Conservation (phyloP, 805 yeast species). For the Nakazawaea wickerhamii region DNA sequence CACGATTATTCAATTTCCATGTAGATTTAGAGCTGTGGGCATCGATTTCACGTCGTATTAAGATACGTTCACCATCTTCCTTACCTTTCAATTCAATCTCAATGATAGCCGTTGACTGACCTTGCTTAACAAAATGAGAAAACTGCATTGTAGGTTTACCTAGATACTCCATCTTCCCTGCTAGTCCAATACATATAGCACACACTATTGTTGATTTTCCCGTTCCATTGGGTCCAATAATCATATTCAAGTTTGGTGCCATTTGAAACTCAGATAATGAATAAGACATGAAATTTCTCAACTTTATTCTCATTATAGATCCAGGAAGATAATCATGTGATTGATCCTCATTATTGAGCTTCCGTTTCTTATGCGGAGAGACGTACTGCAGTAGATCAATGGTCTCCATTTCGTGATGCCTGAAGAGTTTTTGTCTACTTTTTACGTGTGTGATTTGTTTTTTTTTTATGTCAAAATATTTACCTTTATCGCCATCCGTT, state of each 20-base stretch:
- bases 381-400: slow-evolving; percentile 12
- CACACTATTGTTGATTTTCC: slow-evolving; percentile 93
- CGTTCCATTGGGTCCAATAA: slow-evolving; percentile 94
- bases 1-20: slow-evolving; percentile 44
- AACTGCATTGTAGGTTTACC: slow-evolving; percentile 61
- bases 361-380: slow-evolving; percentile 18
- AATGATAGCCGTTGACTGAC: slow-evolving; percentile 39
- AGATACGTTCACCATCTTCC: slow-evolving; percentile 28
- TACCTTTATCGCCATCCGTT: no score
- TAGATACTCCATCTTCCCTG: slow-evolving; percentile 68
- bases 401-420: background rate
- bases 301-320: slow-evolving; percentile 42
- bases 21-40: slow-evolving; percentile 39
- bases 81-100: slow-evolving; percentile 45
- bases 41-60: slow-evolving; percentile 38
- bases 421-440: background rate
- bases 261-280: slow-evolving; percentile 63
- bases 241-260: slow-evolving; percentile 82
- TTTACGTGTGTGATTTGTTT: background rate
- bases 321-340: slow-evolving; percentile 36
- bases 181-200: slow-evolving; percentile 85
- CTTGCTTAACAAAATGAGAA: slow-evolving; percentile 68
- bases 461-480: background rate
- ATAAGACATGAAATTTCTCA: slow-evolving; percentile 66
- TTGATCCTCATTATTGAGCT: slow-evolving; percentile 10